These are phyloP conservation scores for Syzygium aromaticum DNA, from an alignment of 345 rosid species.

Conservation along the genomic window DNA sequence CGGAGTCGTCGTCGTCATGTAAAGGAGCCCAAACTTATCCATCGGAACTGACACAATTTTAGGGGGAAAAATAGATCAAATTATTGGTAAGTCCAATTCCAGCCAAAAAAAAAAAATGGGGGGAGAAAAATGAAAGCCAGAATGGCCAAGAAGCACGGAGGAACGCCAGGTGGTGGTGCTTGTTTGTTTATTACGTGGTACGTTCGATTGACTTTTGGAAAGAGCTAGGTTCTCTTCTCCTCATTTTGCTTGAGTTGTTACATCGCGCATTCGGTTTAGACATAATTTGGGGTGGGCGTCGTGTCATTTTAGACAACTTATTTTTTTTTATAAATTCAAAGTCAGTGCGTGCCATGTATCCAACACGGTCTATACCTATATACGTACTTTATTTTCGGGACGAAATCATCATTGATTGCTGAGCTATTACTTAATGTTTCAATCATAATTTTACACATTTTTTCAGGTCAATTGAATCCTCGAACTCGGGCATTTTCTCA, in stretches of 20 bases:
- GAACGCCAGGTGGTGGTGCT: no score
- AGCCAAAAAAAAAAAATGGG: neutral
- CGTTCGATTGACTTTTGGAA: neutral
- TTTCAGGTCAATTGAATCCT: neutral
- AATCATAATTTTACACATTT: neutral
- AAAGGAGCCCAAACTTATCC: neutral
- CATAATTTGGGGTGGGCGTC: neutral
- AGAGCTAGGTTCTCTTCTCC: neutral
- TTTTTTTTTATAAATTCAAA: neutral
- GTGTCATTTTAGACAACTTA: neutral
- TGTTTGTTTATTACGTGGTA: no score
- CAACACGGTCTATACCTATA: no score
- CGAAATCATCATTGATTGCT: neutral
- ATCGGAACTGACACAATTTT: neutral
- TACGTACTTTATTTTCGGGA: neutral
- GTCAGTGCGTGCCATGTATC: neutral
- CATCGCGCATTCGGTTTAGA: neutral
- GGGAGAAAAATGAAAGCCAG: no score
- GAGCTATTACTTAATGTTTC: neutral
- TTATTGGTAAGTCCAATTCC: neutral
- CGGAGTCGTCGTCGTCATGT: neutral
- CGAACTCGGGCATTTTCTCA: no score
- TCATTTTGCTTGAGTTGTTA: no score
- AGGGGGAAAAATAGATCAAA: neutral
- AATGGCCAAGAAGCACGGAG: no score